Base-by-base conservation (phyloP, 2,329 filamentous ascomycete genomes). In the Rutstroemia sp. region DNA sequence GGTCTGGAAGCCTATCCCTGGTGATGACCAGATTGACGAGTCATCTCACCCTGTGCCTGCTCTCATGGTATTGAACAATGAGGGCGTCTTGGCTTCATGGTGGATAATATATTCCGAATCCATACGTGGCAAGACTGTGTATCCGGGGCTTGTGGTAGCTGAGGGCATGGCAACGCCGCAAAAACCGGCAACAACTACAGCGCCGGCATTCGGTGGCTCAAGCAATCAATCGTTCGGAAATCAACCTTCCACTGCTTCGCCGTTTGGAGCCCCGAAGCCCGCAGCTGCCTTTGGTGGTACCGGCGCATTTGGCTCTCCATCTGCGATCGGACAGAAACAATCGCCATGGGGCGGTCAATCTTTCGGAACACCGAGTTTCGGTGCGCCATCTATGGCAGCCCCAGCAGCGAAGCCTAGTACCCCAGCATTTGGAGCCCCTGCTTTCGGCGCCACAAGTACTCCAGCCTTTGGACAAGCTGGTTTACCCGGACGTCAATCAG, bases 41-140 rank as follows among this genome's bases (percentile, higher is more conserved):
- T 95, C 91, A 4, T 79, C 86, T 0, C 84, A 83, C 1, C 92
- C 94, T 12, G 73, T 97, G 8, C 94, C 94, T 5, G 89, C 86
- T 10, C 77, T 96, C 44, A 86, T 94, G 78, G 79, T 90, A 30
- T 76, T 99, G 16, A 97, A 95, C 58, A 86, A 96, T 62, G 89
- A 96, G 66, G 94, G 94, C 61, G 74, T 95, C 9, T 76, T 99
- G 16, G 84, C 83, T 47, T 80, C 84, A 12, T 99, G 92, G 91
- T 96, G 92, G 89, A 73, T 97, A 45, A 81, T 97, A 19, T 96
- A 96, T 72, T 83, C 87, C 38, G 90, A 95, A 44, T 91, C 92
- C 2, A 84, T 99, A 59, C 82, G 86, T 58, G 77, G 86, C 64
- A 85, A 85, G 3, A 83, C 82, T 6, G 81, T 82, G 0, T 97